A percentile compares a stretch with the other conserved stretches of the same genome.
Evolutionary conservation across 2,329 filamentous ascomycete genomes (phyloP).

Genomic region (Trichoderma harzianum): DNA sequence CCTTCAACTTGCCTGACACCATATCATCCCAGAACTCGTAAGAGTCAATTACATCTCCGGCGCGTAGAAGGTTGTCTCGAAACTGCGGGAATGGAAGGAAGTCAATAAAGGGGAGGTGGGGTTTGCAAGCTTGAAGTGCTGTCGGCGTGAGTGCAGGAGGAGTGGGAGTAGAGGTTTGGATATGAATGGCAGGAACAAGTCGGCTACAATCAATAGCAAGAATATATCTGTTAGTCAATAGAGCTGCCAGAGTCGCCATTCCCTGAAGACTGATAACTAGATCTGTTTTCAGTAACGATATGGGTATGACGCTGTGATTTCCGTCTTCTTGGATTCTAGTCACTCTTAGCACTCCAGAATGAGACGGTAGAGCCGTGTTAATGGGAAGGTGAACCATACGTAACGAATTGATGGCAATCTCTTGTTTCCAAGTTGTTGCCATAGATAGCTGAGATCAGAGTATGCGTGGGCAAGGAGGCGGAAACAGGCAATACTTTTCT

Average conservation of each 20-base stretch:
- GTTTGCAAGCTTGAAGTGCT: not conserved
- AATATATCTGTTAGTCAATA: conserved; percentile 3
- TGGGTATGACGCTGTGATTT: not conserved
- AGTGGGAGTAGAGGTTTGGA: not conserved
- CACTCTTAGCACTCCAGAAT: not conserved
- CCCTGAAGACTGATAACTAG: not conserved
- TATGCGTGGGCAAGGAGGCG: not conserved
- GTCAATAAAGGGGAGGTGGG: not conserved
- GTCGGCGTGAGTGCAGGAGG: not conserved
- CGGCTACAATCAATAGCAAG: not conserved
- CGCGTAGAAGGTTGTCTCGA: not conserved
- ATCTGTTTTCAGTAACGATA: not conserved
- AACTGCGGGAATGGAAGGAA: not conserved
- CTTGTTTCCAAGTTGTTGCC: not conserved
- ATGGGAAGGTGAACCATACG: not conserved
- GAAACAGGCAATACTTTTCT: not conserved
- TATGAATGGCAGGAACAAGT: not conserved
- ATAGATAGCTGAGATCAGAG: not conserved
- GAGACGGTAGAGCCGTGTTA: not conserved
- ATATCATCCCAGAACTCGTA: not conserved
- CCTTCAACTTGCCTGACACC: not conserved
- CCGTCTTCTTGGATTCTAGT: not conserved
- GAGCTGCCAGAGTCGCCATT: not conserved
- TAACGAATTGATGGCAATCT: not conserved
- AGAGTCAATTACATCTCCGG: not conserved